A percentile compares a stretch with the other conserved stretches of the same genome.
These are phyloP conservation scores for Aspergillus sp. DNA, from an alignment of 2,329 filamentous ascomycete genomes.

Conservation along the genomic window DNA sequence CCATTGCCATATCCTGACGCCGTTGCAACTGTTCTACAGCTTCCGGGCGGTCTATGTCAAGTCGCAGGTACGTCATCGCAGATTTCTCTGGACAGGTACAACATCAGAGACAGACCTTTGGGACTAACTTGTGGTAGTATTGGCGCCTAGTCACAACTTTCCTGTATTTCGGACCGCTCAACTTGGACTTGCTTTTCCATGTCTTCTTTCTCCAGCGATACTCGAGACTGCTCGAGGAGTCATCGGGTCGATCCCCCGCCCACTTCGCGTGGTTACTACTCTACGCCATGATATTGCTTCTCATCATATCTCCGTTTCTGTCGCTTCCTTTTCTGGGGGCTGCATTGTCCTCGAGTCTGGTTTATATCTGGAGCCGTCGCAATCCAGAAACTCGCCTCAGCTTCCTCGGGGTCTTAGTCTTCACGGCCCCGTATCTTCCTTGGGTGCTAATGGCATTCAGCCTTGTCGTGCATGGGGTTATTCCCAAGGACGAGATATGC, in stretches of 20 bases:
- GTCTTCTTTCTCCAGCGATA: slow-evolving; percentile 98
- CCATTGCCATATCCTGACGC: slow-evolving; percentile 87
- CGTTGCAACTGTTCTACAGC: slow-evolving; percentile 97
- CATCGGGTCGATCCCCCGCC: slow-evolving; percentile 84
- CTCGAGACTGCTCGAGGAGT: slow-evolving; percentile 90
- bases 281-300: slow-evolving; percentile 77
- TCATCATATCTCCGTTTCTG: slow-evolving; percentile 80
- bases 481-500: slow-evolving; percentile 95
- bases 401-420: slow-evolving; percentile 83
- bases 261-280: slow-evolving; percentile 93
- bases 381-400: slow-evolving; percentile 90
- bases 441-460: slow-evolving; percentile 96
- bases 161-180: slow-evolving; percentile 94
- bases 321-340: slow-evolving; percentile 94
- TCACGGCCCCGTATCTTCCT: slow-evolving; percentile 89
- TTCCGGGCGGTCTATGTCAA: slow-evolving; percentile 88
- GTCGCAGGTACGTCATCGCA: slow-evolving; percentile 68
- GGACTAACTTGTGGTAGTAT: slow-evolving; percentile 61
- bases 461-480: slow-evolving; percentile 80
- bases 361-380: slow-evolving; percentile 96
- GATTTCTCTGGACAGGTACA: neutral
- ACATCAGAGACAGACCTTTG: neutral
- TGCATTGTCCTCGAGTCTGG: slow-evolving; percentile 84
- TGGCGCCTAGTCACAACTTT: slow-evolving; percentile 97
- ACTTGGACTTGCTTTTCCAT: slow-evolving; percentile 91